Evolutionary conservation across 1,139 yeast species (phyloP), one percentile per base, ranked within the genome.

Genomic region (Sugiyamaella novakii): DNA sequence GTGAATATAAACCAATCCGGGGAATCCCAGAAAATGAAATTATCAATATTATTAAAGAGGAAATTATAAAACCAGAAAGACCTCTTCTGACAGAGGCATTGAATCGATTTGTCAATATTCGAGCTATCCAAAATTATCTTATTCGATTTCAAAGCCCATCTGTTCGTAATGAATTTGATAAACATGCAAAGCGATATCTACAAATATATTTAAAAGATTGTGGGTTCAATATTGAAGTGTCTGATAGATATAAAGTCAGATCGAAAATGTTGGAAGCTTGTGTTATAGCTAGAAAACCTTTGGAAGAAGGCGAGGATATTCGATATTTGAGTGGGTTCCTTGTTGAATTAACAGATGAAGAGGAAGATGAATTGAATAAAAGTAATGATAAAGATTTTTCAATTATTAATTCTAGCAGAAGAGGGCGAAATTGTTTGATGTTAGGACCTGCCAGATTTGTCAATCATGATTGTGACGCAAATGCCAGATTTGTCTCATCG

Each of bases 361-460:
- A 69, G 27, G 69, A 71, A 40, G 62, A 58, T 8, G 57, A 59
- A 31, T 49, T 65, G 17, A 61, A 62, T 31, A 57, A 56, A 22
- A 62, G 64, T 31, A 49, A 59, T 24, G 61, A 60, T 28, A 58
- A 61, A 27, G 78, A 75, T 53, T 74, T 75, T 55, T 71, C 76
- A 34, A 69, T 75, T 29, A 67, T 75, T 35, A 65, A 70, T 47
- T 65, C 75, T 2, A 63, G 70, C 19, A 51, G 71, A 3, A 56
- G 63, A 30, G 65, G 65, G 5, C 60, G 60, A 11, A 64, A 71
- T 30, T 69, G 75, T 47, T 59, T 75, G 21, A 71, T 75, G 76
- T 63, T 75, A 34, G 79, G 79, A 0, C 79, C 79, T 0, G 71
- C 75, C 3, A 60, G 79, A 27, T 75, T 75, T 57, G 73, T 75